Evolutionary conservation across 768 basidiomycete genomes (phyloP), one percentile per base, ranked within the genome.

Genomic region (Polyporus arcularius): DNA sequence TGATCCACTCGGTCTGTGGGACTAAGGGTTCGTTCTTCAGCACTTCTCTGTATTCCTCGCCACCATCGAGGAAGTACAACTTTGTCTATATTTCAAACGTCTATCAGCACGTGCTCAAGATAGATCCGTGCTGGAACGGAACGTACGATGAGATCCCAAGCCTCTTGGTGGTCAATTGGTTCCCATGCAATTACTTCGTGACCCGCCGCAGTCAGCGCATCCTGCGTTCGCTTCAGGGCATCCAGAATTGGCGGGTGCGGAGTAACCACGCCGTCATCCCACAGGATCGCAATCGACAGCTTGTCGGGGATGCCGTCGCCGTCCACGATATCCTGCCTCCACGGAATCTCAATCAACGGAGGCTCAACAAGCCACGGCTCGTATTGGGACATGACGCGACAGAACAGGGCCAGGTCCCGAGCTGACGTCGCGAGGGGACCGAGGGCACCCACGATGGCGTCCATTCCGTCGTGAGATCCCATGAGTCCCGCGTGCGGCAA

Each of bases 381-480:
- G 39, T 74, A 68, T n/a, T 74, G 74, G 31, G 82, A 71, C 78
- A 82, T 80, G 30, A 76, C 75, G 35, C 67, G 71, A 68, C 78
- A 80, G 71, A 84, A 83, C 46, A 84, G 71, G 26, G 72, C 77
- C 31, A 83, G 73, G 65, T 83, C 82, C 35, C 80, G 74, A 14
- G 74, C 76, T n/a, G 81, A 82, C 26, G 72, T 78, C 30, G 81
- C 75, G 31, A 83, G 60, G 39, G 82, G 82, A 2, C 82, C 82
- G 18, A 81, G 75, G 43, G 75, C 80, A 51, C 83, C 83, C 45
- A 81, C 62, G 55, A 83, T 79, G 57, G 77, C 79, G 53, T 84
- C 83, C 78, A 83, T 82, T 18, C 82, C 83, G 59, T 80, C 77
- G 60, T 80, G 79, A 31, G 81, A 80, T 52, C 81, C 79, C 46